These are phyloP conservation scores for Rhynchosporium secalis DNA, from an alignment of 2,329 filamentous ascomycete species.

Conservation along the genomic window DNA sequence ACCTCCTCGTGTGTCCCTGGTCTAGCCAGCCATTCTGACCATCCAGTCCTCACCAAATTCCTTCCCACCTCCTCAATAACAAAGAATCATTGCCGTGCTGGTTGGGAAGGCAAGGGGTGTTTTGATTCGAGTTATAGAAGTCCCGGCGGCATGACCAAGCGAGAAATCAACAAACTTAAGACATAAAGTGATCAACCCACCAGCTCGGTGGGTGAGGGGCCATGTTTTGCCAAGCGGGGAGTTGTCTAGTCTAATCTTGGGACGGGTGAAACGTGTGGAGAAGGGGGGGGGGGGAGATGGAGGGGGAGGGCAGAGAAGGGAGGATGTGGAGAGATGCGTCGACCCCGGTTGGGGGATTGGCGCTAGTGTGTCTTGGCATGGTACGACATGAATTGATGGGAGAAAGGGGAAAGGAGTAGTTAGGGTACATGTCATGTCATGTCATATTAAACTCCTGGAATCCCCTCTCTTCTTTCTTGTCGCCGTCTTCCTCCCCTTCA, in stretches of 20 bases:
- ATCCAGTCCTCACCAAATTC: background rate
- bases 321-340: slow-evolving; percentile 2
- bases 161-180: too few species aligned
- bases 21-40: background rate
- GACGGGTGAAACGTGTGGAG: background rate
- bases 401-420: background rate
- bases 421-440: too few species aligned
- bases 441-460: background rate
- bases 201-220: too few species aligned
- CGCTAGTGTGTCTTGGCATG: slow-evolving; percentile 7
- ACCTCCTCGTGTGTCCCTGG: background rate
- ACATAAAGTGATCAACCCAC: too few species aligned
- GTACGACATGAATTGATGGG: background rate
- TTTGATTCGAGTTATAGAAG: too few species aligned
- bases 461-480: background rate
- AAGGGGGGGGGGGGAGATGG: background rate
- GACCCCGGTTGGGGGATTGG: slow-evolving; percentile 7
- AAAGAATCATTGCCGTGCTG: too few species aligned
- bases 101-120: background rate
- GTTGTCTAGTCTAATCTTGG: background rate
- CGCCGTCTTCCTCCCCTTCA: background rate
- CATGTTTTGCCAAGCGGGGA: too few species aligned
- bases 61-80: too few species aligned
- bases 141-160: too few species aligned
- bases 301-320: background rate